A percentile compares a stretch with the other conserved stretches of the same genome.
phyloP scores from a whole-genome alignment of 495 filamentous ascomycete species.

The Hyaloscypha hepaticicola region DNA sequence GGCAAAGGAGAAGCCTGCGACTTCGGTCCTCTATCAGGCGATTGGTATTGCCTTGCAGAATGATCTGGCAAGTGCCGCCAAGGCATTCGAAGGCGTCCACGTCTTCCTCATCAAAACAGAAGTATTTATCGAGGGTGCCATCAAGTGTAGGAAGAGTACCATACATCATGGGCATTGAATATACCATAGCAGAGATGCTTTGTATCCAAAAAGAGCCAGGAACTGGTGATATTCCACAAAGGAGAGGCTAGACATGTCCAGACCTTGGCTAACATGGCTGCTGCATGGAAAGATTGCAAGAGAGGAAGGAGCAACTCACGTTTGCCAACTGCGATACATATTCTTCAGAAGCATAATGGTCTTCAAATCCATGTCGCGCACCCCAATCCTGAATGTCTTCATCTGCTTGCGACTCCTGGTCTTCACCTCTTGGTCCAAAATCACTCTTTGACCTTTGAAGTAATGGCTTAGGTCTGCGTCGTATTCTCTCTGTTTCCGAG shows the following conservation, averaged over 20 bases:
- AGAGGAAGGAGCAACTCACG: slow-evolving; percentile 44
- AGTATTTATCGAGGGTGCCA: neutral
- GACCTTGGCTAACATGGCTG: slow-evolving; percentile 32
- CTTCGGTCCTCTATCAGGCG: neutral
- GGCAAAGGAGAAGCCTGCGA: neutral
- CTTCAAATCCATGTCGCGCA: slow-evolving; percentile 66
- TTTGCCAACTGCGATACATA: slow-evolving; percentile 56
- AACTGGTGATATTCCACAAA: neutral
- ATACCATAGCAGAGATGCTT: neutral
- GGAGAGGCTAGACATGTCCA: slow-evolving; percentile 29
- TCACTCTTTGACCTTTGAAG: slow-evolving; percentile 73
- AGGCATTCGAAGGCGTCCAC: neutral
- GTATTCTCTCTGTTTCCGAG: slow-evolving; percentile 24
- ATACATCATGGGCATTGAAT: neutral
- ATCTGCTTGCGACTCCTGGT: slow-evolving; percentile 39
- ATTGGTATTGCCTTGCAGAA: neutral
- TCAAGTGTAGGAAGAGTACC: neutral
- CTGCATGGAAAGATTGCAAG: slow-evolving; percentile 16
- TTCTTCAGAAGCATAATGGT: slow-evolving; percentile 67
- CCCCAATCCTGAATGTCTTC: slow-evolving; percentile 47
- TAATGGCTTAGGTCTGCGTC: slow-evolving; percentile 50
- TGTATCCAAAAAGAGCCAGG: neutral
- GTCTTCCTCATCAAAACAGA: neutral
- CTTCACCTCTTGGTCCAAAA: slow-evolving; percentile 53
- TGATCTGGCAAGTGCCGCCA: neutral